A percentile compares a stretch with the other conserved stretches of the same genome.
These are phyloP conservation scores for Mallotus repandus DNA, from an alignment of 441 rosid genomes.

Conservation along the genomic window DNA sequence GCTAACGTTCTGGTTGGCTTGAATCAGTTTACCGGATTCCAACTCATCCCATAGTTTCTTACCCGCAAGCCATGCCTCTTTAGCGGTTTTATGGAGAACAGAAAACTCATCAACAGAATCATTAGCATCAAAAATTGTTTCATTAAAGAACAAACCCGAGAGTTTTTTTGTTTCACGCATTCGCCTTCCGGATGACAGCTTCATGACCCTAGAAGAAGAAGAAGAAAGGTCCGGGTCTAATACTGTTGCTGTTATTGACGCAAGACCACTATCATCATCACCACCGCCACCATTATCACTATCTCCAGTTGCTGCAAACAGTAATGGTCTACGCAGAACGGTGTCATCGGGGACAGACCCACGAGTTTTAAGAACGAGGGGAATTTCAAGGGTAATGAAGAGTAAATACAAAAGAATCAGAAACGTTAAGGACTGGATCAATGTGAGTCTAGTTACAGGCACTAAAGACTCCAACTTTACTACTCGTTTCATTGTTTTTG, in stretches of 20 bases:
- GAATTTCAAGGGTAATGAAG: constrained; percentile 66
- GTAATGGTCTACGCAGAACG: constrained; percentile 34
- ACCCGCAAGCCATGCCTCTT: constrained; percentile 69
- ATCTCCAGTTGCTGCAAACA: neutral
- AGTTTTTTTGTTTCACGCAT: constrained; percentile 22
- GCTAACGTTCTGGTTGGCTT: neutral
- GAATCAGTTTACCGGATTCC: constrained; percentile 40
- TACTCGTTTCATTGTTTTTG: constrained; percentile 48
- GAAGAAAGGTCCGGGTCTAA: constrained; percentile 31
- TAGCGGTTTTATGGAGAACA: constrained; percentile 74
- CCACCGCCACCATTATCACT: neutral
- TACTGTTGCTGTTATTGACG: neutral
- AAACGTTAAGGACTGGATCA: constrained; percentile 52
- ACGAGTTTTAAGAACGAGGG: constrained; percentile 56
- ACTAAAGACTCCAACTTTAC: constrained; percentile 43
- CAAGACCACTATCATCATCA: neutral
- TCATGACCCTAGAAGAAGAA: constrained; percentile 33
- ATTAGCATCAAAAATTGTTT: constrained; percentile 39
- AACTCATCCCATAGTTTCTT: constrained; percentile 66
- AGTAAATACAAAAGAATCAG: constrained; percentile 54
- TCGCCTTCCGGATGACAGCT: constrained; percentile 35
- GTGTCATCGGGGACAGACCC: constrained; percentile 39
- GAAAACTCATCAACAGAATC: constrained; percentile 51
- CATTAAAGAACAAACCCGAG: constrained; percentile 47
- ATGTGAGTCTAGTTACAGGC: constrained; percentile 47